These are phyloP conservation scores for Daldinia eschscholtzii DNA, from an alignment of 2,329 filamentous ascomycete genomes.

Conservation along the genomic window DNA sequence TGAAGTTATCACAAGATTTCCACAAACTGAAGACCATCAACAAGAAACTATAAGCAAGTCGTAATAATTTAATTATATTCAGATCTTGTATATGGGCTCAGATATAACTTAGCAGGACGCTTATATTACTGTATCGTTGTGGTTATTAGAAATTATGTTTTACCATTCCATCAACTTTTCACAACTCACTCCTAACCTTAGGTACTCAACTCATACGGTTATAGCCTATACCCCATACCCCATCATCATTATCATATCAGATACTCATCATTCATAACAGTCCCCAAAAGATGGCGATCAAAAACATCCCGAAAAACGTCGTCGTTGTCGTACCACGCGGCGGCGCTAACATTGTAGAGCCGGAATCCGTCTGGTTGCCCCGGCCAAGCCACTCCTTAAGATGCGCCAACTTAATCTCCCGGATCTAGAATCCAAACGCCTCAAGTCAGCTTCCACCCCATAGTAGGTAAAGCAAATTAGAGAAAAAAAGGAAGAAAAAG, in stretches of 20 bases:
- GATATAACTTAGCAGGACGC: no score
- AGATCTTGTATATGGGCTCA: no score
- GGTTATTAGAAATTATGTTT: not conserved
- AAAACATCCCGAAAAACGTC: slow-evolving; percentile 11
- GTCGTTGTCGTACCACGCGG: no score
- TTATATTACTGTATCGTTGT: no score
- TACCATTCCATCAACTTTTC: not conserved
- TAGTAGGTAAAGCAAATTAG: not conserved
- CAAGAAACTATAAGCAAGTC: no score
- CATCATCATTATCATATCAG: no score
- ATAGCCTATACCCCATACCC: not conserved
- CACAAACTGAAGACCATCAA: not conserved
- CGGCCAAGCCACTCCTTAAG: slow-evolving; percentile 41
- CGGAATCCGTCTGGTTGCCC: slow-evolving; percentile 30
- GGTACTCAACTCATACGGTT: no score
- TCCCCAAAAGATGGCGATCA: slow-evolving; percentile 2
- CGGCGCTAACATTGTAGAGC: slow-evolving; percentile 5
- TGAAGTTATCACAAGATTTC: not conserved
- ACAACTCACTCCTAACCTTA: not conserved
- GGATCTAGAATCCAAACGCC: slow-evolving; percentile 27
- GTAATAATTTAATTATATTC: no score
- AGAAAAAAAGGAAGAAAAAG: not conserved
- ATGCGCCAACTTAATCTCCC: slow-evolving; percentile 39
- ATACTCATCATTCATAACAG: slow-evolving; percentile 9
- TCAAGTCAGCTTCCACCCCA: slow-evolving; percentile 9